These are phyloP conservation scores for Exophiala sp. DNA, from an alignment of 2,329 filamentous ascomycete genomes.

Conservation along the genomic window DNA sequence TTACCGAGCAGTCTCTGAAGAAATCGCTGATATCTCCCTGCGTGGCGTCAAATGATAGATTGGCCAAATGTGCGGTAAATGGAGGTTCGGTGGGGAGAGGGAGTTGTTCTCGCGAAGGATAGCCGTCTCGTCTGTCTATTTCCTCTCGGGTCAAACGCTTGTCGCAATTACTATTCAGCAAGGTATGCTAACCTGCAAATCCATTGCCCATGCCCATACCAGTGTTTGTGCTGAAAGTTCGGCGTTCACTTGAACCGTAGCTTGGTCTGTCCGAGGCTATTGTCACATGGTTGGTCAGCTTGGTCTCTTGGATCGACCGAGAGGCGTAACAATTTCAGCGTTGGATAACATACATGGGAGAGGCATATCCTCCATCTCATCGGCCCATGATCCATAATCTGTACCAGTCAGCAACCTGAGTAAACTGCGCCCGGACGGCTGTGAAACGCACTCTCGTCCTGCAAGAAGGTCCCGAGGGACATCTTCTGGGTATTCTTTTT, in stretches of 20 bases:
- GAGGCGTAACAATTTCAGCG: background rate
- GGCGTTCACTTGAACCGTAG: conserved; percentile 47
- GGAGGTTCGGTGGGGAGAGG: conserved; percentile 90
- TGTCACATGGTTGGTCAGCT: background rate
- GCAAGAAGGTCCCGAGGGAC: conserved; percentile 94
- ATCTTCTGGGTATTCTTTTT: conserved; percentile 91
- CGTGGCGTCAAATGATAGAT: conserved; percentile 92
- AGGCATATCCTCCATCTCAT: conserved; percentile 89
- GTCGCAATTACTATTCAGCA: background rate
- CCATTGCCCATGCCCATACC: conserved; percentile 37
- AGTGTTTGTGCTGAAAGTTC: conserved; percentile 43
- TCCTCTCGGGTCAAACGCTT: conserved; percentile 2
- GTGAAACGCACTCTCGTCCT: conserved; percentile 72
- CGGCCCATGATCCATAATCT: conserved; percentile 91
- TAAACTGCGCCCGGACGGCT: conserved; percentile 11
- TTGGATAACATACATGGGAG: conserved; percentile 62
- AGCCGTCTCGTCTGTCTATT: conserved; percentile 40
- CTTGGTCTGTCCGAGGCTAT: conserved; percentile 42
- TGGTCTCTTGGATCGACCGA: conserved; percentile 5
- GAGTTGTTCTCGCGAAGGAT: conserved; percentile 67
- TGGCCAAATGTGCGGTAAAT: conserved; percentile 92
- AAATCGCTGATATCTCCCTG: conserved; percentile 79
- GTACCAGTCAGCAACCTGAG: conserved; percentile 30
- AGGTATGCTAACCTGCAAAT: conserved; percentile 32
- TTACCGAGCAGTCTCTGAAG: conserved; percentile 78